Percentiles rank a stretch among this genome's conserved stretches.
Conservation (phyloP, 2,329 filamentous ascomycete genomes). For the Fusarium robinianum region DNA sequence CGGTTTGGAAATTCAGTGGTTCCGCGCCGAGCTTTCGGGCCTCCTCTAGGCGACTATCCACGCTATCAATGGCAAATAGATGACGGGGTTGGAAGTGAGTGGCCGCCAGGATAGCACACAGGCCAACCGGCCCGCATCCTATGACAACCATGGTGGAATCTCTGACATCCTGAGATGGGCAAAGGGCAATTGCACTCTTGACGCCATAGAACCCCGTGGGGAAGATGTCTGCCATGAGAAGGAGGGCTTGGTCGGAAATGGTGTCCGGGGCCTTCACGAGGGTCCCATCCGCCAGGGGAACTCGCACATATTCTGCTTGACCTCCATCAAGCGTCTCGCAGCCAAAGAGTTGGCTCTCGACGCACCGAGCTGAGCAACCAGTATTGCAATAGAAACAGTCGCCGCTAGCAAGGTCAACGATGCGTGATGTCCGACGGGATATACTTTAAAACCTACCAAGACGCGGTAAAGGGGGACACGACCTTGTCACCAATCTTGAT, state of each 20-base stretch:
- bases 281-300: conserved; percentile 81
- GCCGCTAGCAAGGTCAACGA: conserved; percentile 34
- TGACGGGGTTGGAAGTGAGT: conserved; percentile 75
- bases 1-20: conserved; percentile 75
- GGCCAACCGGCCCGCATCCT: conserved; percentile 83
- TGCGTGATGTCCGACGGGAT: not conserved
- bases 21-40: conserved; percentile 78
- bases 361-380: conserved; percentile 77
- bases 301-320: conserved; percentile 81
- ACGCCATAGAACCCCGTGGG: conserved; percentile 86
- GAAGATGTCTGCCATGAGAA: conserved; percentile 93
- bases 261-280: conserved; percentile 68
- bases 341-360: conserved; percentile 72
- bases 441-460: conserved; percentile 59
- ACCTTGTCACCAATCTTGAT: conserved; percentile 77
- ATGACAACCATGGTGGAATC: conserved; percentile 74
- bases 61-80: conserved; percentile 78
- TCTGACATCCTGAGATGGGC: conserved; percentile 45
- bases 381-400: conserved; percentile 85
- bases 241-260: conserved; percentile 75
- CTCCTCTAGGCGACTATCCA: conserved; percentile 73
- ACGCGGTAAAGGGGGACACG: conserved; percentile 82
- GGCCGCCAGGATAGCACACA: conserved; percentile 81
- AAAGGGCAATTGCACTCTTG: conserved; percentile 72
- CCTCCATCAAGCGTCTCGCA: conserved; percentile 71